phyloP scores from a whole-genome alignment of 2,329 filamentous ascomycete species.

The Calonectria montana region DNA sequence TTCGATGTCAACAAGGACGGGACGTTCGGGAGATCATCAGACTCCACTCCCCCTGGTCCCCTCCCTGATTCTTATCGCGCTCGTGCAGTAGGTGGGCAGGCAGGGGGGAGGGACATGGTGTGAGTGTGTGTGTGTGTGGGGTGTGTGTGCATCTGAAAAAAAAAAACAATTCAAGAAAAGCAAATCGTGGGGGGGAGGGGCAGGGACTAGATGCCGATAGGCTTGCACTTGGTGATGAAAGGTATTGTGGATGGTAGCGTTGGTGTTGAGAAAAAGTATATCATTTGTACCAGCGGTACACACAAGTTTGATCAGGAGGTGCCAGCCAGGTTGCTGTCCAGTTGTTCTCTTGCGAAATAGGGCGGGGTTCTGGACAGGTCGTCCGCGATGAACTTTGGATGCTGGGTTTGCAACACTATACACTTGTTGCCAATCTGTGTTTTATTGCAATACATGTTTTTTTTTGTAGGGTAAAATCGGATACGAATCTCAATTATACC shows the following conservation, averaged over 20 bases:
- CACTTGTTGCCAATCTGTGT: too few relatives aligned
- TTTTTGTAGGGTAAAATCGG: too few relatives aligned
- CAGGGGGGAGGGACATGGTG: neutral
- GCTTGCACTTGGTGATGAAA: neutral
- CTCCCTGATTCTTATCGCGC: neutral
- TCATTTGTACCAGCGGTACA: too few relatives aligned
- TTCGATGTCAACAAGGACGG: neutral
- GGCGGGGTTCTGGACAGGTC: too few relatives aligned
- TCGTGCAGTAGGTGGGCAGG: too few relatives aligned
- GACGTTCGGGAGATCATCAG: conserved; percentile 11
- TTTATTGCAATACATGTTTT: too few relatives aligned
- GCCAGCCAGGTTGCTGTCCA: too few relatives aligned
- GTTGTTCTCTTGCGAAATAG: too few relatives aligned
- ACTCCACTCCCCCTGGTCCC: neutral
- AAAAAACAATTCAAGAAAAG: neutral
- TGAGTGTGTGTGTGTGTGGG: neutral
- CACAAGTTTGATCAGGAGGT: too few relatives aligned
- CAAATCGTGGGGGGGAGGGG: neutral
- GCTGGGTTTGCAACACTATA: too few relatives aligned
- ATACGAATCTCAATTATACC: too few relatives aligned
- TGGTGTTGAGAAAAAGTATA: neutral
- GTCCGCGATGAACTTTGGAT: too few relatives aligned
- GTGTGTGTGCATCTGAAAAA: neutral
- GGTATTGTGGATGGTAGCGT: neutral
- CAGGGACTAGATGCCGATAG: neutral